Conservation (phyloP, 352 stramenopile species). For the Phytophthora fragariae region DNA sequence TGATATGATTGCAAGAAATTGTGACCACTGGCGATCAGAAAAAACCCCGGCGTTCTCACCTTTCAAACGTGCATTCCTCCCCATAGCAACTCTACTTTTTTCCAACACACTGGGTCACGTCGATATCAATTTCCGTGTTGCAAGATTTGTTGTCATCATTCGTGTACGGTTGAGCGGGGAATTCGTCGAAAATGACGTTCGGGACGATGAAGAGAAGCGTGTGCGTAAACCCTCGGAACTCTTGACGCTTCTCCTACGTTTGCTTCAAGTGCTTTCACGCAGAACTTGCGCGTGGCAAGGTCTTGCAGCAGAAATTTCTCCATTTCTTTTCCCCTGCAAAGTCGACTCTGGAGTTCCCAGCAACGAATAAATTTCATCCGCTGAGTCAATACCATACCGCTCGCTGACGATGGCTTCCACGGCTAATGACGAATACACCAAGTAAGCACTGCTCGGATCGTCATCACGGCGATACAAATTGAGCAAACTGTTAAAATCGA, state of each 20-base stretch:
- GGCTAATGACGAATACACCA: neutral
- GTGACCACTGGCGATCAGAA: too few species aligned
- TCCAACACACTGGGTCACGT: neutral
- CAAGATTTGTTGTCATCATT: neutral
- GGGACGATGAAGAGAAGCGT: slow-evolving; percentile 35
- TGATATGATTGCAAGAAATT: too few species aligned
- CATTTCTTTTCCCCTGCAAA: too few species aligned
- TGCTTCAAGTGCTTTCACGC: too few species aligned
- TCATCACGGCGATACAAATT: neutral
- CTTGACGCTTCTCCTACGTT: neutral
- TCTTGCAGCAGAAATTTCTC: too few species aligned
- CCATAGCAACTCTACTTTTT: neutral
- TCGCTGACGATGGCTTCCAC: neutral
- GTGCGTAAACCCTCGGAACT: slow-evolving; percentile 36
- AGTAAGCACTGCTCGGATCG: neutral
- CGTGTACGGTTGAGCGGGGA: neutral
- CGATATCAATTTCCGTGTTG: neutral
- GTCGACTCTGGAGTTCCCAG: neutral
- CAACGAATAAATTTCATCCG: neutral
- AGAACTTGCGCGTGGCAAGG: too few species aligned
- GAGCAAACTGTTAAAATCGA: neutral
- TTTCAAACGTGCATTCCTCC: too few species aligned
- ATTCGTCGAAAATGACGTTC: neutral
- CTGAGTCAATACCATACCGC: neutral
- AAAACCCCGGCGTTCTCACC: too few species aligned